Conservation (phyloP, 805 yeast genomes). For the Saccharomycopsis selenospora region DNA sequence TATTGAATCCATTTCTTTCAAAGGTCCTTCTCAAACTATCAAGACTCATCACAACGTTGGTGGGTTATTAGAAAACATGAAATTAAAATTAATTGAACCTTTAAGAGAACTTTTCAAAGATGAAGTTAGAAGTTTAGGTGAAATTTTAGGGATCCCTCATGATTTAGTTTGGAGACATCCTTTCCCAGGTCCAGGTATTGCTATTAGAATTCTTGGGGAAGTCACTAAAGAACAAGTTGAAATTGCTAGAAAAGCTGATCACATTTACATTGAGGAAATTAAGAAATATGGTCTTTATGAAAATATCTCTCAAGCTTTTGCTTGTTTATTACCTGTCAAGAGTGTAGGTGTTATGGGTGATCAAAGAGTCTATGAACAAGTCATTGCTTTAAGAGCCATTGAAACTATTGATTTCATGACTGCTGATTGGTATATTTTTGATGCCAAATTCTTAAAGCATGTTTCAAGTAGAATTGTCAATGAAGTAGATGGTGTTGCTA, state of each 20-base stretch:
- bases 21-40: slow-evolving; percentile 99
- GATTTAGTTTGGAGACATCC: slow-evolving; percentile 99
- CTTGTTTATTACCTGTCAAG: slow-evolving; percentile 92
- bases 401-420: slow-evolving; percentile 99
- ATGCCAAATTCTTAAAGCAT: slow-evolving; percentile 81
- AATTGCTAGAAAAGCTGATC: slow-evolving; percentile 96
- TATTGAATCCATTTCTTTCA: slow-evolving; percentile 95
- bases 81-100: slow-evolving; percentile 96
- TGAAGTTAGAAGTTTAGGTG: slow-evolving; percentile 96
- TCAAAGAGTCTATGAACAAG: slow-evolving; percentile 98
- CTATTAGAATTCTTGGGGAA: slow-evolving; percentile 96
- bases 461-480: slow-evolving; percentile 95
- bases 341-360: slow-evolving; percentile 99
- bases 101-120: slow-evolving; percentile 97
- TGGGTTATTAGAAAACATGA: slow-evolving; percentile 96
- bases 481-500: slow-evolving; percentile 98
- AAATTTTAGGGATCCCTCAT: slow-evolving; percentile 88
- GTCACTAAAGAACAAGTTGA: slow-evolving; percentile 89
- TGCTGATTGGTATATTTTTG: slow-evolving; percentile 97
- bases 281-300: slow-evolving; percentile 86
- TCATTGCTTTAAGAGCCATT: slow-evolving; percentile 96
- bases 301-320: slow-evolving; percentile 95
- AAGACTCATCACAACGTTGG: slow-evolving; percentile 99
- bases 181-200: slow-evolving; percentile 99
- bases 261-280: slow-evolving; percentile 93